These are phyloP conservation scores for Tilletia setariae DNA, from an alignment of 1,284 basidiomycete genomes.

Conservation along the genomic window DNA sequence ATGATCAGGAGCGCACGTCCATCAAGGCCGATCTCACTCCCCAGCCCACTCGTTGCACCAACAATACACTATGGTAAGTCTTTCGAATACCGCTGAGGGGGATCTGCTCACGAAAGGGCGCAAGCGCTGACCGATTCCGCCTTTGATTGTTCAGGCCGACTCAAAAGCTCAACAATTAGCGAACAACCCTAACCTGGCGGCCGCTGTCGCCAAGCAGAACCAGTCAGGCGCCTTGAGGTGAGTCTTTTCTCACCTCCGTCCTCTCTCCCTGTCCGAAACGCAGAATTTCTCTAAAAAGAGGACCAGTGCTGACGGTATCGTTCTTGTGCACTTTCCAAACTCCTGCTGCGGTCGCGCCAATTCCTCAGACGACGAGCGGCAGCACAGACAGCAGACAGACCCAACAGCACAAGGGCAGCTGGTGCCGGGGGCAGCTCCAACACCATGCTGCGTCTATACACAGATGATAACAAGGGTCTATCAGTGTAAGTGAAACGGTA, in stretches of 20 bases:
- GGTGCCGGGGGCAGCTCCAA: constrained; percentile 93
- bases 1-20: background rate
- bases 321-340: background rate
- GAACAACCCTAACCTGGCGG: constrained; percentile 9
- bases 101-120: too few relatives aligned
- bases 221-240: background rate
- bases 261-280: background rate
- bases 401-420: constrained; percentile 84
- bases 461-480: constrained; percentile 85
- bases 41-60: too few relatives aligned
- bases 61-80: too few relatives aligned
- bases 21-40: too few relatives aligned
- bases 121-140: background rate
- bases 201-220: constrained; percentile 1
- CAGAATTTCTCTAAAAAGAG: too few relatives aligned
- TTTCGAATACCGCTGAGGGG: too few relatives aligned
- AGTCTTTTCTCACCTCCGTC: background rate
- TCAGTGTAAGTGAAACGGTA: constrained; percentile 76
- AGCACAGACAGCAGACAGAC: constrained; percentile 66
- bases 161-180: constrained; percentile 7
- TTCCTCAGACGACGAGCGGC: constrained; percentile 65
- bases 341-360: too few relatives aligned
- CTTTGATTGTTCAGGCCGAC: background rate
- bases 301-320: too few relatives aligned
- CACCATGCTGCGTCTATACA: constrained; percentile 98